phyloP scores from a whole-genome alignment of 257 asterid genomes.

The Fraxinus anomala region DNA sequence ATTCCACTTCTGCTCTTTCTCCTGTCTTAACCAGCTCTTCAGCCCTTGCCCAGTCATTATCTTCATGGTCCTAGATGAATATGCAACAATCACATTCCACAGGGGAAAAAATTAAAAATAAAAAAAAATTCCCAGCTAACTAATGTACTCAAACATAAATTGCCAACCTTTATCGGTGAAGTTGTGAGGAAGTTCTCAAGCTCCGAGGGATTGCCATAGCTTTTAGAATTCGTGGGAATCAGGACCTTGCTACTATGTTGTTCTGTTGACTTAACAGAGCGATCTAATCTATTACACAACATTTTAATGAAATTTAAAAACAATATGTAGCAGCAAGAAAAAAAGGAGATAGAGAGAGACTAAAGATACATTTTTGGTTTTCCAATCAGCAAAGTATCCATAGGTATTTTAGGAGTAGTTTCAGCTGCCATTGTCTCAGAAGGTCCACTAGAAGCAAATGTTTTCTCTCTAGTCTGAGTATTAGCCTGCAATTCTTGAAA shows the following conservation, averaged over 20 bases:
- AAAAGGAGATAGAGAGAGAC: not conserved
- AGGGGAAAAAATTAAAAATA: not conserved
- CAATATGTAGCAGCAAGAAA: constrained; percentile 11
- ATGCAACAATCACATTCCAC: constrained; percentile 35
- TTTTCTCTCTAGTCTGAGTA: constrained; percentile 34
- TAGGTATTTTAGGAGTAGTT: constrained; percentile 34
- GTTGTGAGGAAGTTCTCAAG: constrained; percentile 53
- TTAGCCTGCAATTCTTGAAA: constrained; percentile 73
- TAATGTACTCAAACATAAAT: constrained; percentile 14
- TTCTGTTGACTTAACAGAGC: constrained; percentile 42
- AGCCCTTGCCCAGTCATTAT: constrained; percentile 74
- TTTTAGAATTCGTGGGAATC: constrained; percentile 36
- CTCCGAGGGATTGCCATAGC: constrained; percentile 43
- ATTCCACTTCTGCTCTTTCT: constrained; percentile 73
- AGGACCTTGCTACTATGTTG: constrained; percentile 38
- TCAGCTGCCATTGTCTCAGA: constrained; percentile 23
- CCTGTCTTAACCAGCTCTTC: constrained; percentile 68
- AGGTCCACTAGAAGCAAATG: constrained; percentile 37
- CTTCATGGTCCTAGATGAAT: constrained; percentile 65
- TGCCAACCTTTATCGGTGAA: constrained; percentile 59
- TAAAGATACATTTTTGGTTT: constrained; percentile 68
- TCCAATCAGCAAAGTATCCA: constrained; percentile 56
- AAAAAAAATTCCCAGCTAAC: not conserved
- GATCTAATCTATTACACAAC: constrained; percentile 62
- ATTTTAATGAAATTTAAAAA: constrained; percentile 15